Evolutionary conservation across 352 stramenopile genomes (phyloP).

Genomic region (Globisporangium takayamanum): DNA sequence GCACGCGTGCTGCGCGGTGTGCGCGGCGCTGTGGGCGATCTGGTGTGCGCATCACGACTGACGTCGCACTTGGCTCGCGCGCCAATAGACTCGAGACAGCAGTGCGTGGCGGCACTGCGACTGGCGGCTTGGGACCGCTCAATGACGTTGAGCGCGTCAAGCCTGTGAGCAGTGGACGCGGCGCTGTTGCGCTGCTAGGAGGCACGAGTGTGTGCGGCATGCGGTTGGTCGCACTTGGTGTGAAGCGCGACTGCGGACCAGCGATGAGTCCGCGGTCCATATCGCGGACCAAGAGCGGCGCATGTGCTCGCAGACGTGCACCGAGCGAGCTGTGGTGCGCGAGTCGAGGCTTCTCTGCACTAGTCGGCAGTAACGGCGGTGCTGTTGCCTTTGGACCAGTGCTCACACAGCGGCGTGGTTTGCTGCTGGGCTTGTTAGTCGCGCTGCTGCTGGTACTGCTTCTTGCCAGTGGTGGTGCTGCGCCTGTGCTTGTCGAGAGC

Average conservation of each 20-base stretch:
- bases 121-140: not conserved
- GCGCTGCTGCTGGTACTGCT: not conserved
- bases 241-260: constrained; percentile 14
- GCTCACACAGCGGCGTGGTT: constrained; percentile 4
- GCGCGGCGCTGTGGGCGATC: constrained; percentile 60
- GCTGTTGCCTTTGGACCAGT: not conserved
- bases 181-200: not conserved
- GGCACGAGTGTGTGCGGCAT: constrained; percentile 2
- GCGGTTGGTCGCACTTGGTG: constrained; percentile 11
- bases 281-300: constrained; percentile 27
- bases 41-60: constrained; percentile 69
- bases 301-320: constrained; percentile 3
- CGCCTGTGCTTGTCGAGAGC: not conserved
- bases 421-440: not conserved
- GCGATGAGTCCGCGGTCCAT: constrained; percentile 22
- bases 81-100: constrained; percentile 9
- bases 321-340: constrained; percentile 9
- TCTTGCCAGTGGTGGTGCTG: not conserved
- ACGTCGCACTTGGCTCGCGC: constrained; percentile 7
- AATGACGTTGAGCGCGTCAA: not conserved
- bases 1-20: constrained; percentile 33
- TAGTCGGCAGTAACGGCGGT: not conserved
- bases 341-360: constrained; percentile 8
- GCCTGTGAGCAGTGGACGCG: not conserved
- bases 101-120: constrained; percentile 3